These are phyloP conservation scores for Fomitopsis pinicola DNA, from an alignment of 1,284 basidiomycete species.

Conservation along the genomic window DNA sequence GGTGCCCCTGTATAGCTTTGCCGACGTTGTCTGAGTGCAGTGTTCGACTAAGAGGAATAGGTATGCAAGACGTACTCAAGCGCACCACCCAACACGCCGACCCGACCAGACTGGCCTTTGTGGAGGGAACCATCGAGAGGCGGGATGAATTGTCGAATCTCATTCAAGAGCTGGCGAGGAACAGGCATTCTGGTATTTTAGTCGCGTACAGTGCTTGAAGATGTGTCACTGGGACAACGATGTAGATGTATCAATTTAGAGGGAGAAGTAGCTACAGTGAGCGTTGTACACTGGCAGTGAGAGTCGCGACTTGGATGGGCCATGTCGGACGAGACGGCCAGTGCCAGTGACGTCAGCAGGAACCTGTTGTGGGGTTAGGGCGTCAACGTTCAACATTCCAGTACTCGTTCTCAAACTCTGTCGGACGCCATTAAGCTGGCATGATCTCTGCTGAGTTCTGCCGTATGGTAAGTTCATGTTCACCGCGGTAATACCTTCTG, in stretches of 20 bases:
- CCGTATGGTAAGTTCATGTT: too few species aligned
- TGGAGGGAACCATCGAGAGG: slow-evolving; percentile 82
- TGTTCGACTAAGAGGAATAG: background rate
- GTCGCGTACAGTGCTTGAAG: too few species aligned
- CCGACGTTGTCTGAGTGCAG: background rate
- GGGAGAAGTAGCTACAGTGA: background rate
- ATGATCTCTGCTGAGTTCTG: too few species aligned
- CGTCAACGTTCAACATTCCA: background rate
- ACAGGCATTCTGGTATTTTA: slow-evolving; percentile 43
- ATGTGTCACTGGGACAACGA: too few species aligned
- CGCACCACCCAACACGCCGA: slow-evolving; percentile 92
- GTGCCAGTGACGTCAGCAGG: background rate
- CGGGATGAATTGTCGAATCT: slow-evolving; percentile 78
- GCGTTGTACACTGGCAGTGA: background rate
- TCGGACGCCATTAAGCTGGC: too few species aligned
- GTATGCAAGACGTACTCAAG: slow-evolving; percentile 59
- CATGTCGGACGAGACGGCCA: too few species aligned
- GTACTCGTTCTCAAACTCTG: too few species aligned
- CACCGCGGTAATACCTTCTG: too few species aligned
- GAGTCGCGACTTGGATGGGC: background rate
- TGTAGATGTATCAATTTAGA: background rate
- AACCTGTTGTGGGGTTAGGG: background rate
- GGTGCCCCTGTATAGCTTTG: slow-evolving; percentile 89
- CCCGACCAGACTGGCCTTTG: slow-evolving; percentile 96
- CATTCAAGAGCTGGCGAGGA: slow-evolving; percentile 53